Base-by-base conservation (phyloP, 495 filamentous ascomycete genomes). In the Tuber aestivum region DNA sequence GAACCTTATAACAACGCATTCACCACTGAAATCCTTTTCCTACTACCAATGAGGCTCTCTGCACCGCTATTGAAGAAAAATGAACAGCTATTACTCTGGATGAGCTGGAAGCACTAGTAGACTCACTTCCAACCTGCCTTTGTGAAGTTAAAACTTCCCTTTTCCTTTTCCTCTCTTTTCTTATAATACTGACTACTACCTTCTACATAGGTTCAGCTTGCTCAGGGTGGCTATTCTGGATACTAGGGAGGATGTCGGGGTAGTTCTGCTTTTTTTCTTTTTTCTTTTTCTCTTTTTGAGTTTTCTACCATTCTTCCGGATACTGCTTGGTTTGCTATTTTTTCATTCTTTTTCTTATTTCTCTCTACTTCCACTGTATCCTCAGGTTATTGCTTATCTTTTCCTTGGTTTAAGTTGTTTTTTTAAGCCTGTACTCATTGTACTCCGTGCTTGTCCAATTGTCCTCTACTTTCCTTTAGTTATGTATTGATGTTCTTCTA, bases 11-110 rank as follows among this genome's bases (percentile, higher is more conserved):
- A 14, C 12, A 74, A 16, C 41, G 38, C 32, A 74, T 74, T 69
- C 6, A 9, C 41, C 21, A 9, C 21, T n/a, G 38, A 5, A 44
- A 45, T n/a, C 56, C 65, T 23, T 35, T 56, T 40, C 32, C 37
- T 21, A 74, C 48, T 35, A 74, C 37, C 21, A 69, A 74, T 41
- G 20, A 20, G 2, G 23, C 72, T 2, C 56, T 74, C 21, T 20
- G 35, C 3, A 20, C 69, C 18, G 71, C 65, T 38, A 76, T 76
- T 41, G 42, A 74, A 3, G 75, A 74, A 70, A 65, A 76, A 45
- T 76, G 71, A 65, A 71, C 72, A 72, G 69, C 61, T 41, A 73
- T 71, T 21, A 74, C 16, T 32, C 20, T 37, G 0, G 45, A 74
- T 48, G 45, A 77, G 65, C 61, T 77, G 41, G 38, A 27, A 27